A percentile compares a stretch with the other conserved stretches of the same genome.
Evolutionary conservation across 2,329 filamentous ascomycete species (phyloP).

Genomic region (Xenoacremonium recifei): DNA sequence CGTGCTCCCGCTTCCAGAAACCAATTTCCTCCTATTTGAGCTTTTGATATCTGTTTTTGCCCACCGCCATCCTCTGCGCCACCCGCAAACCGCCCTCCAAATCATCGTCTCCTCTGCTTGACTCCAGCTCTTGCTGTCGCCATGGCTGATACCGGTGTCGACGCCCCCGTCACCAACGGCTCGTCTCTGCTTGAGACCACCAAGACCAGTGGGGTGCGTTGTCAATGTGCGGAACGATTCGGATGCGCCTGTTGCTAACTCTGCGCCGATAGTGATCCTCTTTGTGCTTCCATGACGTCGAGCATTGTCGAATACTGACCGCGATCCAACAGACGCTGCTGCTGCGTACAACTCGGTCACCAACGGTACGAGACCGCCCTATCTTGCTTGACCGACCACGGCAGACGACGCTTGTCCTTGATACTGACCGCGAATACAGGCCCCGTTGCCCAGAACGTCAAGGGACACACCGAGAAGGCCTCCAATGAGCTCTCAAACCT

Average conservation of each 20-base stretch:
- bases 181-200: conserved; percentile 43
- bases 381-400: no score
- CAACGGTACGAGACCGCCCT: conserved; percentile 37
- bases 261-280: conserved; percentile 15
- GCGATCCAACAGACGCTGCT: conserved; percentile 41
- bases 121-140: conserved; percentile 15
- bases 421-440: conserved; percentile 36
- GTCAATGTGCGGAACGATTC: conserved; percentile 10
- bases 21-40: conserved; percentile 9
- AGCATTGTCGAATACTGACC: conserved; percentile 29
- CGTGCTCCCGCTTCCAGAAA: conserved; percentile 4
- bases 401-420: no score
- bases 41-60: not conserved
- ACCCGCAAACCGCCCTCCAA: not conserved
- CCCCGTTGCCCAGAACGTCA: conserved; percentile 58
- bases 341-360: conserved; percentile 48
- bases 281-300: not conserved
- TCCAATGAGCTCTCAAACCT: conserved; percentile 56
- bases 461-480: conserved; percentile 55
- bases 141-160: conserved; percentile 18
- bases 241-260: conserved; percentile 20
- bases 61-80: not conserved
- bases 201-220: conserved; percentile 54
- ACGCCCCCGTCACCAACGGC: conserved; percentile 42
- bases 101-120: conserved; percentile 9